phyloP scores from a whole-genome alignment of 1,284 basidiomycete genomes.

The Lignosus rhinocerotis region DNA sequence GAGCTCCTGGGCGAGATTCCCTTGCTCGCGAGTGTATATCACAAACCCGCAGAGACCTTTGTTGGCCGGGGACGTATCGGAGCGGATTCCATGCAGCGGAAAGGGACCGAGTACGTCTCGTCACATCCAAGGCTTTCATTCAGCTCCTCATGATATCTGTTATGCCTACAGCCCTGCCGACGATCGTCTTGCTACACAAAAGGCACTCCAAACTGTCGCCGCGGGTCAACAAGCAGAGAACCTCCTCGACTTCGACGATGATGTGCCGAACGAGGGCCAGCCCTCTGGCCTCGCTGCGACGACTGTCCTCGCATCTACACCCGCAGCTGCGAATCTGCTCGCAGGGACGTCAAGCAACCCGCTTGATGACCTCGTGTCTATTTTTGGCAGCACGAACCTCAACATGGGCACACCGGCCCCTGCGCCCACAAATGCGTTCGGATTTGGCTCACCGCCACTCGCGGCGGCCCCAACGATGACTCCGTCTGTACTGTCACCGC shows the following conservation, averaged over 20 bases:
- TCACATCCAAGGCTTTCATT: background rate
- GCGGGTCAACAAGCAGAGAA: slow-evolving; percentile 93
- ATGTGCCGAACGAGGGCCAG: slow-evolving; percentile 57
- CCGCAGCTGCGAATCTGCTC: slow-evolving; percentile 69
- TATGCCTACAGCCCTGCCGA: slow-evolving; percentile 44
- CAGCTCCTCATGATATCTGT: slow-evolving; percentile 4
- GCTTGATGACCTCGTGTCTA: slow-evolving; percentile 87
- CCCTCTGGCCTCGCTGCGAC: slow-evolving; percentile 77
- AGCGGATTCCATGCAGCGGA: slow-evolving; percentile 78
- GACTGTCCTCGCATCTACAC: slow-evolving; percentile 64
- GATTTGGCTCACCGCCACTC: slow-evolving; percentile 18
- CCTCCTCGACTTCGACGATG: slow-evolving; percentile 90
- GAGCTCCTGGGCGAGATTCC: slow-evolving; percentile 91
- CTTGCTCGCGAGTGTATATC: slow-evolving; percentile 89
- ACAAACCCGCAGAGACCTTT: slow-evolving; percentile 93
- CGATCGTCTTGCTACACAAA: slow-evolving; percentile 74
- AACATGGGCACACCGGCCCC: slow-evolving; percentile 24
- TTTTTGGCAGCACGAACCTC: slow-evolving; percentile 66
- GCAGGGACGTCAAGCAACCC: slow-evolving; percentile 82
- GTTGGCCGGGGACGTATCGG: slow-evolving; percentile 84
- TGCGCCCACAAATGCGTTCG: slow-evolving; percentile 19
- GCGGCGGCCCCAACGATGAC: slow-evolving; percentile 24
- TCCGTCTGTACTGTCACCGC: slow-evolving; percentile 17
- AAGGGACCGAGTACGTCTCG: slow-evolving; percentile 57
- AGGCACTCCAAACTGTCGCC: slow-evolving; percentile 86